Evolutionary conservation across 345 rosid species (phyloP), one percentile per base, ranked within the genome.

Genomic region (Eucalyptus microcorys): DNA sequence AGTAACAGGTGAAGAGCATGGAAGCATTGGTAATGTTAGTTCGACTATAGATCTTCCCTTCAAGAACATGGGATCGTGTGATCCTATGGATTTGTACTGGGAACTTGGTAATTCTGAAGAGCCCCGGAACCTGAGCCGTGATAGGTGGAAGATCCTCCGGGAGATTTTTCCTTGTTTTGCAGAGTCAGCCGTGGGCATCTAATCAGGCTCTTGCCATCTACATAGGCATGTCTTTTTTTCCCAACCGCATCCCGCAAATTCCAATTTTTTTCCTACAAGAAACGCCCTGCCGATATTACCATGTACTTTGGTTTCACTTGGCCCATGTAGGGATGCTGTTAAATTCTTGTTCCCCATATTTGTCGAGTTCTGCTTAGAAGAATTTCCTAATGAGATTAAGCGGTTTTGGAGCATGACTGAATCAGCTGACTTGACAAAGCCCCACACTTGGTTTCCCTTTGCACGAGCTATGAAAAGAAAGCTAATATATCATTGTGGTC

Each of bases 371-470:
- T 97, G 97, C 87, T 90, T 96, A 48, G 96, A 94, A 89, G 93
- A 94, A 90, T 96, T 95, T 91, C 95, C 97, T 7, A 92, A 95
- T 86, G 96, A 95, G 93, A 96, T 97, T 87, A 95, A 93, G 91
- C 92, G 91, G 79, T 97, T 96, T 57, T 89, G 87, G 89, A 83
- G 92, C 86, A 92, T 95, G 96, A 90, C 94, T 88, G 91, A 92
- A 45, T 93, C 96, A 27, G 98, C 97, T 26, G 99, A 97, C 91
- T 95, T 97, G 66, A 97, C 96, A 45, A 94, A 93, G 88, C 99
- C 99, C 2, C 96, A 97, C 34, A 94, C 96, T n/a, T 96, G 99
- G 99, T 97, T 96, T 90, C 99, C 98, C 83, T 97, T 95, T 91
- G 97, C 99, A 48, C 92, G 98, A 45, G 98, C 95, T 16, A 97